phyloP scores from a whole-genome alignment of 1,284 basidiomycete genomes.

The Cryptococcus neoformans region DNA sequence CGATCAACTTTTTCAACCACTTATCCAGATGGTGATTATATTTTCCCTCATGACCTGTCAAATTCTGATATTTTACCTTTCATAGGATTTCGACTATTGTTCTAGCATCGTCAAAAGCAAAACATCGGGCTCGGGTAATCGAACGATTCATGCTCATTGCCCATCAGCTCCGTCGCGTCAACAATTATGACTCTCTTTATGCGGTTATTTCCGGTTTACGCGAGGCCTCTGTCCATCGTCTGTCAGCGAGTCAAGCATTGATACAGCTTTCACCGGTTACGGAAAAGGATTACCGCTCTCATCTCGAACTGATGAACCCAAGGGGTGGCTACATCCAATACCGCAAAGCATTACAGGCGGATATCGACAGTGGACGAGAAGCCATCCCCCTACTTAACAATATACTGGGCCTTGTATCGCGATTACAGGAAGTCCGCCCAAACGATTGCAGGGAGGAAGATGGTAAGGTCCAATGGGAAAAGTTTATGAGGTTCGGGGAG shows the following conservation, averaged over 20 bases:
- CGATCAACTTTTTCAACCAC: slow-evolving; percentile 48
- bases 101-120: slow-evolving; percentile 43
- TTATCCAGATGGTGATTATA: slow-evolving; percentile 40
- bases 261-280: slow-evolving; percentile 23
- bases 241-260: slow-evolving; percentile 35
- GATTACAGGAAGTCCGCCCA: slow-evolving; percentile 31
- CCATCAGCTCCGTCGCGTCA: slow-evolving; percentile 45
- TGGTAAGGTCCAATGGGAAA: slow-evolving; percentile 38
- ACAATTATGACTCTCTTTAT: slow-evolving; percentile 49
- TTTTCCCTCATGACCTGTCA: background rate
- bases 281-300: slow-evolving; percentile 36
- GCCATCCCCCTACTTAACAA: slow-evolving; percentile 46
- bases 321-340: slow-evolving; percentile 42
- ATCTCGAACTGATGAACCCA: slow-evolving; percentile 45
- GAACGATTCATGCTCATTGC: slow-evolving; percentile 44
- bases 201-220: slow-evolving; percentile 45
- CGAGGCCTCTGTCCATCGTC: slow-evolving; percentile 45
- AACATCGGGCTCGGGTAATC: slow-evolving; percentile 44
- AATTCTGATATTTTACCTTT: background rate
- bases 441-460: slow-evolving; percentile 33
- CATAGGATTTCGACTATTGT: slow-evolving; percentile 46
- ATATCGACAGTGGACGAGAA: slow-evolving; percentile 34
- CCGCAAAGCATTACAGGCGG: slow-evolving; percentile 35
- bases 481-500: slow-evolving; percentile 40
- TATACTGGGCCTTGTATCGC: slow-evolving; percentile 29